Evolutionary conservation across 2,329 filamentous ascomycete genomes (phyloP).

Genomic region (Sordariomycetes sp.): DNA sequence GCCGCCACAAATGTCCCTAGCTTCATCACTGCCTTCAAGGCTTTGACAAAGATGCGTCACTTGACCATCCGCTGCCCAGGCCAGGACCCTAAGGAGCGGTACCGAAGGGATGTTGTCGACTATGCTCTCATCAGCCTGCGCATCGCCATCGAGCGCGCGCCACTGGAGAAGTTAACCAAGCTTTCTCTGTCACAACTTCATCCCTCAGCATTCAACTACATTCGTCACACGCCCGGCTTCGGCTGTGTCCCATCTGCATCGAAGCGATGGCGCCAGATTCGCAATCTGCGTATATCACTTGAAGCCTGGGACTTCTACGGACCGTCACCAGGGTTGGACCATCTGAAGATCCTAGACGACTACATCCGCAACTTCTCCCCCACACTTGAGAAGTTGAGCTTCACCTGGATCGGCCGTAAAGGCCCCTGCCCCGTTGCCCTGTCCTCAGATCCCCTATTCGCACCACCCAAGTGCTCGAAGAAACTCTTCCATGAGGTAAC

Average conservation of each 20-base stretch:
- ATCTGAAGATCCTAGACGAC: constrained; percentile 71
- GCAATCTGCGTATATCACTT: constrained; percentile 62
- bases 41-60: constrained; percentile 62
- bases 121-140: constrained; percentile 82
- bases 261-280: constrained; percentile 70
- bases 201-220: constrained; percentile 65
- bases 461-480: constrained; percentile 39
- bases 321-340: constrained; percentile 53
- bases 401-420: constrained; percentile 68
- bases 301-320: constrained; percentile 59
- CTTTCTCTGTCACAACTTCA: constrained; percentile 69
- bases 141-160: constrained; percentile 69
- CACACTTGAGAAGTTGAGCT: constrained; percentile 60
- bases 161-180: constrained; percentile 54
- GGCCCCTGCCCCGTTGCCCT: constrained; percentile 68
- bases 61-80: constrained; percentile 70
- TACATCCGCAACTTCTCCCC: constrained; percentile 65
- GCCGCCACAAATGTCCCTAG: constrained; percentile 80
- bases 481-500: constrained; percentile 59
- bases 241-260: constrained; percentile 64
- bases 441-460: constrained; percentile 60
- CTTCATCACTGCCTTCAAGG: constrained; percentile 66
- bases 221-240: constrained; percentile 66
- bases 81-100: constrained; percentile 58
- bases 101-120: constrained; percentile 71